Percentiles rank a stretch among this genome's conserved stretches.
phyloP scores from a whole-genome alignment of 176 grass and related monocot species.

The Aegilops tauschii region DNA sequence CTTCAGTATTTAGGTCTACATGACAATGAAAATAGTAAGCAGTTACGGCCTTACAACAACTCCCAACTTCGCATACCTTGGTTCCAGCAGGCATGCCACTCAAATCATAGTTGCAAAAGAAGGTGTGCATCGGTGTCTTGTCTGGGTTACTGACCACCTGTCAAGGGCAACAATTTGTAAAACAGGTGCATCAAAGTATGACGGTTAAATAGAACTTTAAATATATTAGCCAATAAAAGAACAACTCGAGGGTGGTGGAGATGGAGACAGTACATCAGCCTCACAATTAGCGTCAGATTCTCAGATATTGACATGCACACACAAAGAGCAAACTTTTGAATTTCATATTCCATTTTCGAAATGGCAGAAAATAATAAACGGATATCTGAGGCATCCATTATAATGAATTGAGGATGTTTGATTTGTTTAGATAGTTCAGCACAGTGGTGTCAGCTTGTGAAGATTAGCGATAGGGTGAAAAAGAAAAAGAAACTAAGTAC shows the following conservation, averaged over 20 bases:
- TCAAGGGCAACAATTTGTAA: conserved; percentile 32
- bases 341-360: not conserved
- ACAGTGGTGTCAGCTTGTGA: not conserved
- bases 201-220: conserved; percentile 5
- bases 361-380: not conserved
- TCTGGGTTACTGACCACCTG: conserved; percentile 98
- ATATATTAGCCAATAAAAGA: conserved; percentile 7
- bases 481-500: not conserved
- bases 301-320: conserved; percentile 3
- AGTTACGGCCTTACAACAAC: not conserved
- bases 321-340: not conserved
- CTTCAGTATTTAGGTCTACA: conserved; percentile 5
- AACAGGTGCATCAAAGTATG: conserved; percentile 25
- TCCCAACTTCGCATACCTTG: conserved; percentile 60
- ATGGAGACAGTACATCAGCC: conserved; percentile 10
- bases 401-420: not conserved
- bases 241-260: not conserved
- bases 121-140: conserved; percentile 94
- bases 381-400: not conserved
- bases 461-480: not conserved
- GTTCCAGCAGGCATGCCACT: conserved; percentile 98
- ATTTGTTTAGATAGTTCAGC: not conserved
- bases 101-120: conserved; percentile 97
- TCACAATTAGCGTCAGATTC: not conserved
- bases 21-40: not conserved